Percentiles rank a stretch among this genome's conserved stretches.
Conservation (phyloP, 768 basidiomycete genomes). For the Agrocybe praecox region DNA sequence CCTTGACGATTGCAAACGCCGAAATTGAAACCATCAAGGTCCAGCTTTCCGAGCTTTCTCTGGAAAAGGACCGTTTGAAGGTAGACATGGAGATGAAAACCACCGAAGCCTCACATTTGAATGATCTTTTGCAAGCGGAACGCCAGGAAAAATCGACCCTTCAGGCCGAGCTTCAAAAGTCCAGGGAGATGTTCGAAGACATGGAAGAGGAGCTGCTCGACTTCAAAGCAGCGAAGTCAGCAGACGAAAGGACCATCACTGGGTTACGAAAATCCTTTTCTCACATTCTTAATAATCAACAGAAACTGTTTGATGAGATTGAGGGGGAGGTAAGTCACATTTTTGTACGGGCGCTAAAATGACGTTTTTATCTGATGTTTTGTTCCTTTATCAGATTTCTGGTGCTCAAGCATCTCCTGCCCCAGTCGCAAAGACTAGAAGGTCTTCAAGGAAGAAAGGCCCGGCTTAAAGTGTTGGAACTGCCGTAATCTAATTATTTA, state of each 20-base stretch:
- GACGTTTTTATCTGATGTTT: conserved; percentile 2
- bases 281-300: conserved; percentile 32
- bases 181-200: conserved; percentile 18
- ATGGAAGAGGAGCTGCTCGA: conserved; percentile 34
- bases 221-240: conserved; percentile 30
- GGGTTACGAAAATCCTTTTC: conserved; percentile 32
- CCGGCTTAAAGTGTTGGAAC: not conserved
- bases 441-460: not conserved
- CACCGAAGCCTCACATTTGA: not conserved
- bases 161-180: conserved; percentile 21
- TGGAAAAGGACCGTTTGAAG: not conserved
- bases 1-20: not conserved
- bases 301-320: conserved; percentile 33
- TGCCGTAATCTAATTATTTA: not conserved
- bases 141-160: conserved; percentile 9
- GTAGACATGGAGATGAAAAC: not conserved
- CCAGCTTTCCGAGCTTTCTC: conserved; percentile 10
- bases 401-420: conserved; percentile 17
- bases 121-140: not conserved
- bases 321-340: conserved; percentile 37
- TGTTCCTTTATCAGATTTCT: conserved; percentile 20
- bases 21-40: conserved; percentile 12
- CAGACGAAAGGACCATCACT: conserved; percentile 36
- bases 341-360: conserved; percentile 1
- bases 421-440: not conserved